Base-by-base conservation (phyloP, 2,329 filamentous ascomycete genomes). In the Parafenestella ontariensis region DNA sequence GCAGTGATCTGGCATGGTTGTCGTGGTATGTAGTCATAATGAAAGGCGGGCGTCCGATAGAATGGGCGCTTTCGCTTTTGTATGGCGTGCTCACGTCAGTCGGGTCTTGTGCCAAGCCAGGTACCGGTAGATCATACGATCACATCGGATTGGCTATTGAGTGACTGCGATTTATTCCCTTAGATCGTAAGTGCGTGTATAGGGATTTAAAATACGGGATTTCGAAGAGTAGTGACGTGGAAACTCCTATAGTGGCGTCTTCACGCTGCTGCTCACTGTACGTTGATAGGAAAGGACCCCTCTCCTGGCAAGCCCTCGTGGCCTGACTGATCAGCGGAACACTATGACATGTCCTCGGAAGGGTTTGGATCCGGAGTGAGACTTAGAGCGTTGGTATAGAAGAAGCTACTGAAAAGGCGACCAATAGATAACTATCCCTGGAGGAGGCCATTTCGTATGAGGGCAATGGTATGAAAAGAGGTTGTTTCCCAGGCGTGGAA, bases 61-160 rank as follows among this genome's bases (percentile, higher is more conserved):
- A 20, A 26, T 20, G 26, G 26, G n/a, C 36, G 29, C 29, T 47
- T 55, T 26, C 24, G 24, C n/a, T n/a, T n/a, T n/a, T n/a, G 18
- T 37, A 51, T 31, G 26, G 29, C n/a, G 21, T 11, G 48, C 47
- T 52, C 47, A 55, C 48, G 43, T 55, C 29, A 55, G 52, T 37
- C 43, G 43, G 24, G n/a, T 26, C 17, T 18, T 21, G 15, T 18
- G 29, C 29, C 52, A 46, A 42, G 36, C 23, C 29, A 28, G 40
- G 21, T 45, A 40, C n/a, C n/a, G n/a, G n/a, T n/a, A n/a, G n/a
- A n/a, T n/a, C n/a, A n/a, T n/a, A n/a, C n/a, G n/a, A n/a, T n/a
- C n/a, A n/a, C n/a, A n/a, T n/a, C n/a, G n/a, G n/a, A n/a, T n/a
- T n/a, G n/a, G n/a, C n/a, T n/a, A n/a, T n/a, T n/a, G n/a, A n/a